These are phyloP conservation scores for Blastobotrys malaysiensis DNA, from an alignment of 1,139 yeast species.

Conservation along the genomic window DNA sequence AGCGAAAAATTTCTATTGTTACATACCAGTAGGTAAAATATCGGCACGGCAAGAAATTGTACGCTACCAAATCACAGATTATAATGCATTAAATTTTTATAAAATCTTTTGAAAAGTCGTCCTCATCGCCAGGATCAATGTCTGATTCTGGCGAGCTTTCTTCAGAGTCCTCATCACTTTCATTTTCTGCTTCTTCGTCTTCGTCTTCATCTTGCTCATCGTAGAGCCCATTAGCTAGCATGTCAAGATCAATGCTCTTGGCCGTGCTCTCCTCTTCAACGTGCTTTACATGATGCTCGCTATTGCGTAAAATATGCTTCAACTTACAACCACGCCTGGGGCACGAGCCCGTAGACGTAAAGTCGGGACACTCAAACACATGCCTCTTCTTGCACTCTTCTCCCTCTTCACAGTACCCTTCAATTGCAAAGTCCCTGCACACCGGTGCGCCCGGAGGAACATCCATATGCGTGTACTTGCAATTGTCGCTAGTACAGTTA, in stretches of 20 bases:
- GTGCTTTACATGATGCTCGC: conserved; percentile 29
- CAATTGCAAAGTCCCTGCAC: conserved; percentile 63
- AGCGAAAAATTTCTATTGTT: conserved; percentile 22
- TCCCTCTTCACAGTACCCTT: conserved; percentile 67
- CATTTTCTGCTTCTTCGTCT: conserved; percentile 13
- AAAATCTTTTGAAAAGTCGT: conserved; percentile 15
- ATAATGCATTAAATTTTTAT: conserved; percentile 11
- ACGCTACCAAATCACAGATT: background rate
- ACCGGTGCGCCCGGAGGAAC: conserved; percentile 42
- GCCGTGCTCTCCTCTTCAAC: conserved; percentile 33
- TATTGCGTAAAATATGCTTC: conserved; percentile 38
- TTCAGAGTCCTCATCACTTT: conserved; percentile 5
- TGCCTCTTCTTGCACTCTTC: conserved; percentile 53
- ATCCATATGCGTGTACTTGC: conserved; percentile 52
- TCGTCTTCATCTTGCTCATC: conserved; percentile 13
- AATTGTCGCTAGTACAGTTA: conserved; percentile 50
- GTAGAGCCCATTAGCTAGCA: conserved; percentile 12
- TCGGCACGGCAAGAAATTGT: background rate
- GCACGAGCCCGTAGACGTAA: conserved; percentile 55
- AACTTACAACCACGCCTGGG: conserved; percentile 46
- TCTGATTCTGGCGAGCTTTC: conserved; percentile 3
- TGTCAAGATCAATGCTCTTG: conserved; percentile 18
- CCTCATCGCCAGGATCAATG: conserved; percentile 3
- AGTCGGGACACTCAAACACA: conserved; percentile 64
- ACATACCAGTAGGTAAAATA: background rate